These are phyloP conservation scores for Elsinoe perseae DNA, from an alignment of 2,329 filamentous ascomycete genomes.

Conservation along the genomic window DNA sequence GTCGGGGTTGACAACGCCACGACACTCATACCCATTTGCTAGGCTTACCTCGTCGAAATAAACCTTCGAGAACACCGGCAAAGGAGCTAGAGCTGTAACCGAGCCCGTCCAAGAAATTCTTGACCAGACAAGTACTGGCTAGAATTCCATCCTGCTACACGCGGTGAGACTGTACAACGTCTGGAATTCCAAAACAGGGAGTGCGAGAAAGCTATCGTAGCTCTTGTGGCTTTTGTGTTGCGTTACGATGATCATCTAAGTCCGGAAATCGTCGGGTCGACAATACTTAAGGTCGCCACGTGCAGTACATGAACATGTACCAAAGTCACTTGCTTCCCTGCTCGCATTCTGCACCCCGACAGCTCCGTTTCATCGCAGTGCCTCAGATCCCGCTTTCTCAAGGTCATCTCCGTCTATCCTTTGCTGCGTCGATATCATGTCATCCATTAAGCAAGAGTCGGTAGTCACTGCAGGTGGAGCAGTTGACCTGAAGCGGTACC, in stretches of 20 bases:
- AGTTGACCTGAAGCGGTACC: not conserved
- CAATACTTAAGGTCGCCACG: not conserved
- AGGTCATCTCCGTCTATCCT: not conserved
- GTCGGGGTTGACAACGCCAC: too few species aligned
- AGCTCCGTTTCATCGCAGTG: too few species aligned
- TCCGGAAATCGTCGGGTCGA: not conserved
- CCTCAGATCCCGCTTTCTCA: too few species aligned
- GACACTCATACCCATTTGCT: too few species aligned
- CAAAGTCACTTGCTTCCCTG: not conserved
- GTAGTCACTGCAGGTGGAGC: not conserved
- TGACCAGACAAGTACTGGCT: not conserved
- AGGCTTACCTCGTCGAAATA: too few species aligned
- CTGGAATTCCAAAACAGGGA: not conserved
- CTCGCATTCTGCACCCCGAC: too few species aligned
- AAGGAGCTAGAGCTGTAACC: too few species aligned
- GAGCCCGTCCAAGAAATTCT: too few species aligned
- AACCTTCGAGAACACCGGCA: too few species aligned
- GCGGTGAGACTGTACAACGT: not conserved
- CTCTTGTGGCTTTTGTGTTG: not conserved
- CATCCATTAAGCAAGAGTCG: not conserved
- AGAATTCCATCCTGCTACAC: not conserved
- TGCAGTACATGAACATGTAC: not conserved
- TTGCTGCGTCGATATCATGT: not conserved
- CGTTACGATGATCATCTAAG: not conserved
- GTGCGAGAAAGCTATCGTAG: not conserved